Evolutionary conservation across 1,139 yeast genomes (phyloP), one percentile per base, ranked within the genome.

Genomic region (Nakaseomyces glabratus): DNA sequence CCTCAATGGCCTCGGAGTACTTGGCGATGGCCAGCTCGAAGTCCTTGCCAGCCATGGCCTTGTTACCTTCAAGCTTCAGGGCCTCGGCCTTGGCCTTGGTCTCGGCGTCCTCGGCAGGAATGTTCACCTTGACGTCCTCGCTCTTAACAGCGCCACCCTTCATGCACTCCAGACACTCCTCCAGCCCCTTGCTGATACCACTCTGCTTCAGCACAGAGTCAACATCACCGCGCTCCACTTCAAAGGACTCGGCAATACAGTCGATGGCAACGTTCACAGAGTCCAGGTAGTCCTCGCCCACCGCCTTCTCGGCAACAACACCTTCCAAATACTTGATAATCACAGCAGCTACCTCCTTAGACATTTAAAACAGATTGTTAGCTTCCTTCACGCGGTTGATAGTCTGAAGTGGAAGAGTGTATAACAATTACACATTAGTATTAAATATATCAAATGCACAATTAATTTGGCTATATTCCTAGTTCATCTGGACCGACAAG

Each of bases 221-320:
- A 28, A 65, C 66, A 14, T 63, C 63, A 13, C 65, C 73, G 48
- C 67, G 66, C 43, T 74, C 71, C 21, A 90, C 78, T 38, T 69
- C 79, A 58, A 81, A 90, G 5, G 94, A 88, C 51, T 88, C 97
- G 20, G 85, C 74, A 40, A 90, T 73, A 65, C 96, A 85, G 54
- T 84, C 95, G 51, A 86, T 73, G 46, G 97, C 97, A 35, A 90
- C 94, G 46, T 88, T 96, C 53, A 90, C 69, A n/a, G 96, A 84
- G 48, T 90, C 98, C 40, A 71, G 71, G 53, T 78, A 84, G 48
- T 88, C 97, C 45, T 78, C 82, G 25, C 79, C 64, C 35, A 88
- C 71, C 33, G 73, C 69, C 36, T 84, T 82, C 45, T 72, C 68
- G 30, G 69, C 56, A 21, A 82, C 73, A 6, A 85, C 65, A 16